Percentiles rank a stretch among this genome's conserved stretches.
Conservation (phyloP, 2,329 filamentous ascomycete species). For the Purpureocillium takamizusanense region DNA sequence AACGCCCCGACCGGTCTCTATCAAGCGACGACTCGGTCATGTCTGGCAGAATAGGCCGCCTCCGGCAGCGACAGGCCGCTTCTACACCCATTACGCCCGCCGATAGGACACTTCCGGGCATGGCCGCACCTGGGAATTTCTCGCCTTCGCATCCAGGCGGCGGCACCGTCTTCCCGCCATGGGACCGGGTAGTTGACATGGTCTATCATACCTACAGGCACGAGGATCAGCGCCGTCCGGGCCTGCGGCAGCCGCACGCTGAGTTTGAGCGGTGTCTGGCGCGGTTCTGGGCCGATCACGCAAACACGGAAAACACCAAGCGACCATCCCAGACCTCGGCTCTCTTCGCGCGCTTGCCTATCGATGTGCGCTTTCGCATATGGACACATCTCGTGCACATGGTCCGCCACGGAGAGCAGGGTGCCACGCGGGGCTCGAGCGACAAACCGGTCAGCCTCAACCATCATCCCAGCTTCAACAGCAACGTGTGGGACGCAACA, state of each 20-base stretch:
- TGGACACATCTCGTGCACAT: conserved; percentile 14
- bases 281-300: conserved; percentile 13
- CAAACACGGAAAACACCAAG: not conserved
- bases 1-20: not conserved
- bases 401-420: no score
- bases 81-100: no score
- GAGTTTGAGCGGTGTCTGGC: conserved; percentile 12
- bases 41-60: no score
- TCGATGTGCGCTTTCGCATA: conserved; percentile 16
- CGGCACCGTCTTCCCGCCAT: conserved; percentile 15
- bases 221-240: not conserved
- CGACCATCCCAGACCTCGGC: not conserved
- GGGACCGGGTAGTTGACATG: conserved; percentile 26
- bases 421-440: not conserved
- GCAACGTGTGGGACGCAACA: conserved; percentile 23
- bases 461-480: conserved; percentile 11
- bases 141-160: not conserved
- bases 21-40: no score
- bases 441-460: conserved; percentile 20
- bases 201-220: conserved; percentile 19
- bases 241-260: not conserved
- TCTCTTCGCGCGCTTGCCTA: conserved; percentile 15
- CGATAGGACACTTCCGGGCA: no score
- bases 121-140: no score
- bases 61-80: no score